Conservation (phyloP, 2,329 filamentous ascomycete species). For the Meredithiella fracta region DNA sequence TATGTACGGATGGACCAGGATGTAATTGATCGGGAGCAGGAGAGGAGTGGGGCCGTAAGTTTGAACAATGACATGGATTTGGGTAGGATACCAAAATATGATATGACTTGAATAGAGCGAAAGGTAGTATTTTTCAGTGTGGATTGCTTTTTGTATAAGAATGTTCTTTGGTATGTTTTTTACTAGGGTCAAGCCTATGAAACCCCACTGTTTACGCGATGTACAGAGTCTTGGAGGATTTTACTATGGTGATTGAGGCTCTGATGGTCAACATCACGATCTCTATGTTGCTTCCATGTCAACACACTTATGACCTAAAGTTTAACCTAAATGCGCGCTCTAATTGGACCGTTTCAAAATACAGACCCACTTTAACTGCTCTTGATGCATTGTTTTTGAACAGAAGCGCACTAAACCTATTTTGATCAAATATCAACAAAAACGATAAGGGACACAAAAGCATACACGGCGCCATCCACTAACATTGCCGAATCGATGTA, state of each 20-base stretch:
- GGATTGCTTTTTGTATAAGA: too few species aligned
- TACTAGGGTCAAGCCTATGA: too few species aligned
- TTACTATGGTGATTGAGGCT: background rate
- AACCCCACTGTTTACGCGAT: too few species aligned
- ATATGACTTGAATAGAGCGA: background rate
- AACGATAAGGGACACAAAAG: slow-evolving; percentile 1
- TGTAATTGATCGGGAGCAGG: too few species aligned
- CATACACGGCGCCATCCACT: background rate
- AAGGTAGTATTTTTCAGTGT: too few species aligned
- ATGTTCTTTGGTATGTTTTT: too few species aligned
- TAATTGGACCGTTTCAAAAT: background rate
- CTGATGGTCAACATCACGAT: background rate
- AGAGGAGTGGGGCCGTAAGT: too few species aligned
- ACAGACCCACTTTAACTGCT: background rate
- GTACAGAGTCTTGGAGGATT: background rate
- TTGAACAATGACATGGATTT: background rate
- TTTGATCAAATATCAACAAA: slow-evolving; percentile 8
- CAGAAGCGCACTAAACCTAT: slow-evolving; percentile 5
- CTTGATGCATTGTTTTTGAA: slow-evolving; percentile 3
- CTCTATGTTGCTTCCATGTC: background rate
- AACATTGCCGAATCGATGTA: background rate
- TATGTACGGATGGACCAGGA: too few species aligned
- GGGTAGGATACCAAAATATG: background rate
- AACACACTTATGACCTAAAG: background rate
- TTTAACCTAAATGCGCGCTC: background rate